Evolutionary conservation across 2,329 filamentous ascomycete genomes (phyloP), one percentile per base, ranked within the genome.

Genomic region (Aspergillus sp.): DNA sequence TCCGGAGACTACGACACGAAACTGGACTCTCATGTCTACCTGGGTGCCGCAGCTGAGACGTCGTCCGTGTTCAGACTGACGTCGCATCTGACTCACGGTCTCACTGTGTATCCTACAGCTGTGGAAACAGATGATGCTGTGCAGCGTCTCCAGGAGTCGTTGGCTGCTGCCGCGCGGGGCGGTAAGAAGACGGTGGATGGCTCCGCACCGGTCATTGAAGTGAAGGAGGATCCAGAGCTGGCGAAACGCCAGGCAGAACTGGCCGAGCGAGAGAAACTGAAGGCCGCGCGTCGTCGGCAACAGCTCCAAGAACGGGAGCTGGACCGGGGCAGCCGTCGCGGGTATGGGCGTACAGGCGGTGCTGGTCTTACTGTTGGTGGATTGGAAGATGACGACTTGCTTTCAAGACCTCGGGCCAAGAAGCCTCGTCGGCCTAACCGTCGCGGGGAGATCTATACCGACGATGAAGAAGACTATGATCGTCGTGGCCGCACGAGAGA

Each of bases 11-110:
- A 83, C 62, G 76, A 83, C 41, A 70, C 76, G 2, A 76, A 76
- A 49, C 75, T 83, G 53, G 84, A 88, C 60, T 79, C 83, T 13
- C 84, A 84, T 60, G 86, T 83, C 47, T 88, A 86, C 64, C 76
- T 88, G 17, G 80, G 80, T 25, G 81, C 82, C 4, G 82, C 84
- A 0, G 76, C 82, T 43, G 79, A 83, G 60, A 76, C 78, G 13
- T 80, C 81, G 2, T 77, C 78, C 34, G 76, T 85, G 20, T 78
- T 87, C 62, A 79, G 83, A 56, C 74, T 86, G 46, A 82, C 83
- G 10, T 82, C 84, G 57, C 85, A 86, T 58, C 74, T 87, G 55
- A 87, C 85, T 10, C 78, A 83, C 14, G 78, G 78, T 4, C 76
- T 88, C 17, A 78, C 77, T 11, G 74, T 88, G 42, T 76, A 79